A percentile compares a stretch with the other conserved stretches of the same genome.
phyloP scores from a whole-genome alignment of 768 basidiomycete species.

The Tylopilus cervinicoccineus region DNA sequence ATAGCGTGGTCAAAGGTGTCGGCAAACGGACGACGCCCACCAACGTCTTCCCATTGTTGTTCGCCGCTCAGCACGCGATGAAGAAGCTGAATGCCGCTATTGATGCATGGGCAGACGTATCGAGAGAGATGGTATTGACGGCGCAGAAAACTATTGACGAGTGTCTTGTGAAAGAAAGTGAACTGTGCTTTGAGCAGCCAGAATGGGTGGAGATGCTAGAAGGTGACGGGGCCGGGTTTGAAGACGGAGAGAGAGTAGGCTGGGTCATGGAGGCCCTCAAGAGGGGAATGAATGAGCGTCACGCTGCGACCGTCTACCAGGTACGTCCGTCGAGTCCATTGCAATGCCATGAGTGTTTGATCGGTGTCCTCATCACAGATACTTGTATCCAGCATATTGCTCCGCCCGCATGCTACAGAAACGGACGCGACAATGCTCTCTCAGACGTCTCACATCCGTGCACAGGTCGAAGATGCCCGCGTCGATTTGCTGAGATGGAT shows the following conservation, averaged over 20 bases:
- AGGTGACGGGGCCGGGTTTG: slow-evolving; percentile 67
- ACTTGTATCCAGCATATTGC: slow-evolving; percentile 67
- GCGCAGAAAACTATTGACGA: slow-evolving; percentile 63
- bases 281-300: slow-evolving; percentile 58
- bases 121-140: slow-evolving; percentile 58
- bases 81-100: slow-evolving; percentile 51
- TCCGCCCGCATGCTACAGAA: slow-evolving; percentile 62
- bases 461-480: slow-evolving; percentile 69
- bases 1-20: slow-evolving; percentile 69
- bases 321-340: slow-evolving; percentile 31
- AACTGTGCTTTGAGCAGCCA: slow-evolving; percentile 58
- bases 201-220: slow-evolving; percentile 79
- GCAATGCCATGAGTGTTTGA: background rate
- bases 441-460: slow-evolving; percentile 64
- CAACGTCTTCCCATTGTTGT: slow-evolving; percentile 68
- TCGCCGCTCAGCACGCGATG: slow-evolving; percentile 59
- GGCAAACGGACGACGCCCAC: slow-evolving; percentile 60
- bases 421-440: slow-evolving; percentile 59
- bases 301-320: slow-evolving; percentile 75
- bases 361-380: slow-evolving; percentile 38
- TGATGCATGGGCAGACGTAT: slow-evolving; percentile 42
- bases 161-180: slow-evolving; percentile 54
- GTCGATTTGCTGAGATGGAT: slow-evolving; percentile 53
- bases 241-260: slow-evolving; percentile 75
- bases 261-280: slow-evolving; percentile 65